A percentile compares a stretch with the other conserved stretches of the same genome.
Conservation (phyloP, 2,329 filamentous ascomycete species). For the Amauroascus niger region DNA sequence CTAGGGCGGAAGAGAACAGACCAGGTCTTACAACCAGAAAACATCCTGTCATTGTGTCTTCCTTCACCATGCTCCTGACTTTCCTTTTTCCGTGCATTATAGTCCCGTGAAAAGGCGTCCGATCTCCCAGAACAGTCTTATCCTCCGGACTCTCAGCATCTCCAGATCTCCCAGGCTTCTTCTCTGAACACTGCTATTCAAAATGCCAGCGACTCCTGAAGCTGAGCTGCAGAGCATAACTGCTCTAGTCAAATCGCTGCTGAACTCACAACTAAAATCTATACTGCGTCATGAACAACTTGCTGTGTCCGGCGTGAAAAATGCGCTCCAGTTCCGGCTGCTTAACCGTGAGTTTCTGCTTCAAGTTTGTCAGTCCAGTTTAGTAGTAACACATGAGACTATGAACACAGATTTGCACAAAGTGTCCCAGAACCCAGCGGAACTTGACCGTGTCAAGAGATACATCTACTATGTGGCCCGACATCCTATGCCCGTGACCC, state of each 20-base stretch:
- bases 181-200: conserved; percentile 9
- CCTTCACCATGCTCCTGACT: conserved; percentile 1
- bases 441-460: conserved; percentile 27
- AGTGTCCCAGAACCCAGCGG: conserved; percentile 19
- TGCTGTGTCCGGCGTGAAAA: conserved; percentile 74
- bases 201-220: conserved; percentile 32
- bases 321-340: conserved; percentile 67
- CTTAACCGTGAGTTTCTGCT: conserved; percentile 55
- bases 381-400: conserved; percentile 15
- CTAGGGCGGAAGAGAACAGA: not conserved
- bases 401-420: conserved; percentile 24
- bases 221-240: conserved; percentile 36
- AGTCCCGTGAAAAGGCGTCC: not conserved
- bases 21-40: too few relatives aligned
- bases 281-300: conserved; percentile 68
- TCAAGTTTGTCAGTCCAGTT: not conserved
- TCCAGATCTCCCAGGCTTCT: not conserved
- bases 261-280: conserved; percentile 60
- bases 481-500: conserved; percentile 13
- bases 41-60: not conserved
- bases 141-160: not conserved
- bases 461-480: conserved; percentile 26
- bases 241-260: conserved; percentile 44
- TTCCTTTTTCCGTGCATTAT: not conserved
- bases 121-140: not conserved